Evolutionary conservation across 139 green algal species (phyloP), one percentile per base, ranked within the genome.

Genomic region (Closterium sp.): DNA sequence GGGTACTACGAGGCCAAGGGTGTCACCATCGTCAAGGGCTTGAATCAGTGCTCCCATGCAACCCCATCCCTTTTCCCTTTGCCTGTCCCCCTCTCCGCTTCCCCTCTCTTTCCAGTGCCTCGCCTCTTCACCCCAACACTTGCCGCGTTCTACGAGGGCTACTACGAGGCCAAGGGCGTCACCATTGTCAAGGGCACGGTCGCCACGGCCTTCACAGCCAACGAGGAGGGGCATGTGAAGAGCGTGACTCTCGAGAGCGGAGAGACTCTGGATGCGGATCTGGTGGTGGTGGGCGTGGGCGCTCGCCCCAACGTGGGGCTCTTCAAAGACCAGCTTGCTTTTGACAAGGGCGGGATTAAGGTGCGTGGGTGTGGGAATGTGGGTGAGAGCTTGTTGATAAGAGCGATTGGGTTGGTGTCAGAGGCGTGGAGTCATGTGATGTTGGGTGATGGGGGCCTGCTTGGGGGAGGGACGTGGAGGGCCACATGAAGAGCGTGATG

Each of bases 211-310:
- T 93, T 93, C 84, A 24, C 62, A 27, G 62, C 62, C 38, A 24
- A 79, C 62, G 62, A 21, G 88, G 38, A 86, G n/a, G 38, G 22
- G 50, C 95, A 97, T 93, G 96, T 98, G 79, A 92, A 86, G 0
- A 28, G 28, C n/a, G 95, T 96, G 10, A 29, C 94, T 70, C 94
- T 98, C 31, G 96, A 96, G 88, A 94, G 95, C 87, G 97, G 97
- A 24, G 32, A 88, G 27, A 90, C 89, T 73, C 73, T 99, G 31
- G 90, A 96, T 22, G 92, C 93, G 17, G 90, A 93, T 19, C 89
- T 99, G 84, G 97, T 98, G 90, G 91, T 98, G 31, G 97, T 98
- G 90, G 97, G 97, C 70, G 95, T 97, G 32, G 97, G 97, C 17
- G 97, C 97, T 0, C 94, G 96, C 7, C 95, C 97, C 85, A 97